A percentile compares a stretch with the other conserved stretches of the same genome.
Evolutionary conservation across 768 basidiomycete species (phyloP).

Genomic region (Grammothele lineata): DNA sequence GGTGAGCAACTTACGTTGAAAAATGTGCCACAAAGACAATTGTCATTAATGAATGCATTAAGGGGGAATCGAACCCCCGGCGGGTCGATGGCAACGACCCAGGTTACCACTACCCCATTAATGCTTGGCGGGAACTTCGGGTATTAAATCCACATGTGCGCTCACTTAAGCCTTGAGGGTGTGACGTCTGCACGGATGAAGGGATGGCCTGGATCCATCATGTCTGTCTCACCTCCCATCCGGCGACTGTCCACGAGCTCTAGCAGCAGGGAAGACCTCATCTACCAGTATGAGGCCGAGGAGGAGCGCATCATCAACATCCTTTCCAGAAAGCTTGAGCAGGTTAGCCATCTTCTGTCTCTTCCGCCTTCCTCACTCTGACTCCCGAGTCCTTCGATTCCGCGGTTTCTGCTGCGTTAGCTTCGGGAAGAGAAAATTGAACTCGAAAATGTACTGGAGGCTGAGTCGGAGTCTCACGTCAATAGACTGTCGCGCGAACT

Average conservation of each 20-base stretch:
- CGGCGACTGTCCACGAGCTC: slow-evolving; percentile 51
- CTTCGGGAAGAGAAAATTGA: slow-evolving; percentile 82
- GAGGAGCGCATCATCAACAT: slow-evolving; percentile 86
- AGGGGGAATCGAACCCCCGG: slow-evolving; percentile 87
- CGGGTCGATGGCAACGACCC: slow-evolving; percentile 56
- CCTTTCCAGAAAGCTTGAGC: slow-evolving; percentile 77
- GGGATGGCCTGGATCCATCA: slow-evolving; percentile 10
- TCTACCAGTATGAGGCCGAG: slow-evolving; percentile 87
- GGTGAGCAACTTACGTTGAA: no score
- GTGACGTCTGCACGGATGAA: no score
- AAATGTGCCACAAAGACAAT: no score
- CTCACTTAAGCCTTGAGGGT: background rate
- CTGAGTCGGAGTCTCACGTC: slow-evolving; percentile 83
- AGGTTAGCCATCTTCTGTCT: slow-evolving; percentile 41
- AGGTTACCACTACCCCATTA: slow-evolving; percentile 35
- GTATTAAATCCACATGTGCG: background rate
- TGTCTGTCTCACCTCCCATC: slow-evolving; percentile 52
- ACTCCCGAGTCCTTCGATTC: slow-evolving; percentile 4
- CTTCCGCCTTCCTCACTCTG: background rate
- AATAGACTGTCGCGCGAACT: slow-evolving; percentile 72
- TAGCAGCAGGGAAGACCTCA: slow-evolving; percentile 65
- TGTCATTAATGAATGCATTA: no score
- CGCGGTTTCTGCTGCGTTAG: no score
- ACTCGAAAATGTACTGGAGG: slow-evolving; percentile 77
- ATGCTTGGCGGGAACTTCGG: no score